Evolutionary conservation across 73 alveolate genomes (phyloP).

Genomic region (Diophrys appendiculata): DNA sequence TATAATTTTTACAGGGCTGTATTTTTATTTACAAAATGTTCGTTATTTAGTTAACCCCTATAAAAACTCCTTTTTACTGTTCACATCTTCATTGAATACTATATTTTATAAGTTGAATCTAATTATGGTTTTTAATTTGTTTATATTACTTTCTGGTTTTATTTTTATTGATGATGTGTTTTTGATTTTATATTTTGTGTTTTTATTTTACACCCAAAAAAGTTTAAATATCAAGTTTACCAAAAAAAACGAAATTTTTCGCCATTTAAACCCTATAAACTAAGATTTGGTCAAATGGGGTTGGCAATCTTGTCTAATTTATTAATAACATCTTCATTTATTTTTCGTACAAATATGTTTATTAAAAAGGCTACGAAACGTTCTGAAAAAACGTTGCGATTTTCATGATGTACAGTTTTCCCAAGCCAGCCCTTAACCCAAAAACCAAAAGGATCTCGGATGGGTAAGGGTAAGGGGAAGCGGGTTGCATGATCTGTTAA

Average conservation of each 20-base stretch:
- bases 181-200: neutral
- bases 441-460: neutral
- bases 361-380: neutral
- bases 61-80: neutral
- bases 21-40: slow-evolving; percentile 8
- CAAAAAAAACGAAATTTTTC: neutral
- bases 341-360: neutral
- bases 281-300: neutral
- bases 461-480: neutral
- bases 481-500: neutral
- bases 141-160: neutral
- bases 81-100: no score
- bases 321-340: neutral
- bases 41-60: neutral
- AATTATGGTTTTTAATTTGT: neutral
- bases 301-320: neutral
- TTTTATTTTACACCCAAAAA: neutral
- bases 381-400: neutral
- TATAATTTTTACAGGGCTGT: neutral
- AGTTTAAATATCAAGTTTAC: neutral
- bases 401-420: neutral
- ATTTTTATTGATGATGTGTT: neutral
- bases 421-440: neutral
- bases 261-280: neutral
- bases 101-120: neutral